A percentile compares a stretch with the other conserved stretches of the same genome.
Evolutionary conservation across 108 stramenopile species (phyloP).

Genomic region (Pseudonitzschia multiseries): DNA sequence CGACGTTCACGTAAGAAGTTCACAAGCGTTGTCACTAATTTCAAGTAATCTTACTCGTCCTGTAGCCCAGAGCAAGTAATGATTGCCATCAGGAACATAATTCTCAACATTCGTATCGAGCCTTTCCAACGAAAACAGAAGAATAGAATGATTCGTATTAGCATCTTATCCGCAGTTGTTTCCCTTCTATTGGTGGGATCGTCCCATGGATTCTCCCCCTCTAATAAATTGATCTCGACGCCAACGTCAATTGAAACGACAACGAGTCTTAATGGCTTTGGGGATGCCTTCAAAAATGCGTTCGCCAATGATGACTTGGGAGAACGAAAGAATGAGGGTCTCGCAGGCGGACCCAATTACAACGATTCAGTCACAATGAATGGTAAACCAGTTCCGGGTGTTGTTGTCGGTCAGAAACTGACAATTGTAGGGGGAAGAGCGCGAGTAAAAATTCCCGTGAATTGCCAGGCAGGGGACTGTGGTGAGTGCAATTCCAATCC

Average conservation of each 20-base stretch:
- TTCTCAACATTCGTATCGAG: too few species aligned
- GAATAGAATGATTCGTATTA: not conserved
- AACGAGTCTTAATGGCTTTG: conserved; percentile 59
- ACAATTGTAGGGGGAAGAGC: conserved; percentile 68
- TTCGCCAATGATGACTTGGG: conserved; percentile 85
- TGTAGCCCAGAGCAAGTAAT: too few species aligned
- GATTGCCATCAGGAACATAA: not conserved
- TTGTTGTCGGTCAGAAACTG: conserved; percentile 81
- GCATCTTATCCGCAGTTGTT: not conserved
- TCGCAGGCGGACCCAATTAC: conserved; percentile 62
- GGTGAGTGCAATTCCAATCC: too few species aligned
- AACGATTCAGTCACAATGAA: conserved; percentile 84
- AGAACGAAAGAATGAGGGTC: conserved; percentile 64
- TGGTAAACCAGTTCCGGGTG: conserved; percentile 70
- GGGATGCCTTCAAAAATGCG: conserved; percentile 66
- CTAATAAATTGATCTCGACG: not conserved
- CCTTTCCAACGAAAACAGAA: too few species aligned
- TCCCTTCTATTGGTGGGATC: not conserved
- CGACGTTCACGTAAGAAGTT: too few species aligned
- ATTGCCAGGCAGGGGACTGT: conserved; percentile 87
- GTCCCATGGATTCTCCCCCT: conserved; percentile 6
- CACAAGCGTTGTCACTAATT: too few species aligned
- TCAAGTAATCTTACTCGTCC: not conserved
- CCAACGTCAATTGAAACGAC: conserved; percentile 18
- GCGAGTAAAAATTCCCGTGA: conserved; percentile 82